Evolutionary conservation across 148 eudicot species (phyloP).

Genomic region (Limonium bicolor): DNA sequence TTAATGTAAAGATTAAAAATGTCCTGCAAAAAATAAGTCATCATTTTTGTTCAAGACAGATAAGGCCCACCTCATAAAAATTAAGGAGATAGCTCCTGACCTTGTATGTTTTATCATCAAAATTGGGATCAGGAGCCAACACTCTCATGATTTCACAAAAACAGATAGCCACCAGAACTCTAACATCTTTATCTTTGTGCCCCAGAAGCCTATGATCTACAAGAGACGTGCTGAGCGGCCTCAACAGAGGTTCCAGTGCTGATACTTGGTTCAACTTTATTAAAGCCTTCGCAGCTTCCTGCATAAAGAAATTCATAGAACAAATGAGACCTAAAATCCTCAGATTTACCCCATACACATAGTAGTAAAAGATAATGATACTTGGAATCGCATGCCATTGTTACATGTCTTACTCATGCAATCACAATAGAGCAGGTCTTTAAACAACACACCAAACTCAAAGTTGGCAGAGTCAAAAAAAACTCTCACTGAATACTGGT

Average conservation of each 20-base stretch:
- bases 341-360: background rate
- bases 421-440: too few relatives aligned
- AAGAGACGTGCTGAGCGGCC: constrained; percentile 48
- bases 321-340: background rate
- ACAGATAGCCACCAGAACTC: constrained; percentile 60
- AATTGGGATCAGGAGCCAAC: constrained; percentile 74
- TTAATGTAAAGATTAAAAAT: constrained; percentile 57
- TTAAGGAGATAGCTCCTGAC: constrained; percentile 14
- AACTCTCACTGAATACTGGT: background rate
- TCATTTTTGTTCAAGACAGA: too few relatives aligned
- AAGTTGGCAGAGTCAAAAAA: background rate
- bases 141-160: constrained; percentile 71
- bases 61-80: background rate
- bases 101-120: constrained; percentile 38
- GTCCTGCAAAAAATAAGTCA: constrained; percentile 36
- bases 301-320: constrained; percentile 11
- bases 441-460: too few relatives aligned
- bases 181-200: constrained; percentile 66
- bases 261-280: constrained; percentile 39
- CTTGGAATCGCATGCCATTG: background rate
- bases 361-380: background rate
- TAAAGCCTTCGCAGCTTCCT: constrained; percentile 60
- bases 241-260: constrained; percentile 22
- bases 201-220: constrained; percentile 42
- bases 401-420: background rate